These are phyloP conservation scores for Boletales sp. DNA, from an alignment of 768 basidiomycete species.

Conservation along the genomic window DNA sequence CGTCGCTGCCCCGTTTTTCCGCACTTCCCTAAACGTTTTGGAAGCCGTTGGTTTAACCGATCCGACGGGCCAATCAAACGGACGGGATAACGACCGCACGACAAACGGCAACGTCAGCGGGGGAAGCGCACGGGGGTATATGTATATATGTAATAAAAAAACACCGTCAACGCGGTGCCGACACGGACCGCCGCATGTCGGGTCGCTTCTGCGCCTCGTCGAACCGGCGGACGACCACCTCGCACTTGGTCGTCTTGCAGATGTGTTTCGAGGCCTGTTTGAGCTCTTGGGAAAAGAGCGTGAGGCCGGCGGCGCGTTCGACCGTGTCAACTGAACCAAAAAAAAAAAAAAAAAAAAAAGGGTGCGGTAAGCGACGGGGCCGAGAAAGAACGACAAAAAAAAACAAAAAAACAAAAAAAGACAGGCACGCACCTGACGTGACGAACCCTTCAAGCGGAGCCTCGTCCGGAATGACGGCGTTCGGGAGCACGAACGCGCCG, in stretches of 20 bases:
- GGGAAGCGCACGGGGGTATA: neutral
- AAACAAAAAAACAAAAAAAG: neutral
- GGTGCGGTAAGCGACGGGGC: neutral
- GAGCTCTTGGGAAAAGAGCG: conserved; percentile 78
- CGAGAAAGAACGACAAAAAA: too few relatives aligned
- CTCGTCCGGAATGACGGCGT: conserved; percentile 86
- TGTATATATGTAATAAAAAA: too few relatives aligned
- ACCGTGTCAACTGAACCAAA: conserved; percentile 79
- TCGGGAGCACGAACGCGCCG: conserved; percentile 95
- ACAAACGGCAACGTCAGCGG: neutral
- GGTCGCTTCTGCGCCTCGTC: conserved; percentile 82
- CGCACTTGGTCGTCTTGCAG: conserved; percentile 85
- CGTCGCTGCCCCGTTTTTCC: conserved; percentile 1
- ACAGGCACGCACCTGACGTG: conserved; percentile 57
- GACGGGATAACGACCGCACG: too few relatives aligned
- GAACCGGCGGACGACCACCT: conserved; percentile 83
- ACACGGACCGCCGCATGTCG: conserved; percentile 48
- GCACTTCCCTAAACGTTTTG: too few relatives aligned
- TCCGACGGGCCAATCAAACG: too few relatives aligned
- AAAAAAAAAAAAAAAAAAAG: too few relatives aligned
- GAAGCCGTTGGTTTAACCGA: too few relatives aligned
- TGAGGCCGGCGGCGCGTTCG: conserved; percentile 85
- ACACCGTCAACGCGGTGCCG: conserved; percentile 32
- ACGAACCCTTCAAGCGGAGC: conserved; percentile 77
- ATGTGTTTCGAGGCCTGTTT: conserved; percentile 78